A percentile compares a stretch with the other conserved stretches of the same genome.
Evolutionary conservation across 129 eudicot species (phyloP).

Genomic region (Artemisia annua): DNA sequence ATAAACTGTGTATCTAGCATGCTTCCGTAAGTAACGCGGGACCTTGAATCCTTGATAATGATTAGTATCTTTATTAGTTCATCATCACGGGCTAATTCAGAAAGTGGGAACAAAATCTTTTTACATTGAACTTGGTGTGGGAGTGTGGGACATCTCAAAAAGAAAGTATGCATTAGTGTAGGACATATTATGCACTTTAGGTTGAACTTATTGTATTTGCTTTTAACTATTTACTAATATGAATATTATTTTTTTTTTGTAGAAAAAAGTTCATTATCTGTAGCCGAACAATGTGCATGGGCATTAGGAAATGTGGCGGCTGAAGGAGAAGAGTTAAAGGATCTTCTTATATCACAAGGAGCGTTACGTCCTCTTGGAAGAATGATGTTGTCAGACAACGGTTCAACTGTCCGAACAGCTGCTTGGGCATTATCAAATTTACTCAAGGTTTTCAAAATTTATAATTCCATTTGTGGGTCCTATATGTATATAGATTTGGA

Average conservation of each 20-base stretch:
- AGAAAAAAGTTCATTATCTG: conserved; percentile 80
- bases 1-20: conserved; percentile 27
- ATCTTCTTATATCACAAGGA: conserved; percentile 80
- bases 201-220: conserved; percentile 12
- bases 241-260: conserved; percentile 22
- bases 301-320: conserved; percentile 99
- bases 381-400: conserved; percentile 84
- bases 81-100: conserved; percentile 29
- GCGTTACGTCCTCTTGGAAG: conserved; percentile 85
- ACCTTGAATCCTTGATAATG: conserved; percentile 30
- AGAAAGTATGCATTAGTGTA: conserved; percentile 32
- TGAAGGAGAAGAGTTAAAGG: conserved; percentile 82
- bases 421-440: conserved; percentile 96
- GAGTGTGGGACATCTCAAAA: conserved; percentile 31
- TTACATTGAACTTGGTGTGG: conserved; percentile 28
- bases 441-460: conserved; percentile 62
- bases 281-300: conserved; percentile 99
- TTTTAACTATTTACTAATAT: conserved; percentile 12
- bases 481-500: no score
- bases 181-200: conserved; percentile 35
- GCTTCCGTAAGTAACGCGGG: conserved; percentile 29
- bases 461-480: conserved; percentile 8
- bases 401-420: conserved; percentile 84
- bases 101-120: conserved; percentile 30
- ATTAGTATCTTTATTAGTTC: conserved; percentile 33